Conservation (phyloP, 2,329 filamentous ascomycete genomes). For the Raffaelea ambrosiae region DNA sequence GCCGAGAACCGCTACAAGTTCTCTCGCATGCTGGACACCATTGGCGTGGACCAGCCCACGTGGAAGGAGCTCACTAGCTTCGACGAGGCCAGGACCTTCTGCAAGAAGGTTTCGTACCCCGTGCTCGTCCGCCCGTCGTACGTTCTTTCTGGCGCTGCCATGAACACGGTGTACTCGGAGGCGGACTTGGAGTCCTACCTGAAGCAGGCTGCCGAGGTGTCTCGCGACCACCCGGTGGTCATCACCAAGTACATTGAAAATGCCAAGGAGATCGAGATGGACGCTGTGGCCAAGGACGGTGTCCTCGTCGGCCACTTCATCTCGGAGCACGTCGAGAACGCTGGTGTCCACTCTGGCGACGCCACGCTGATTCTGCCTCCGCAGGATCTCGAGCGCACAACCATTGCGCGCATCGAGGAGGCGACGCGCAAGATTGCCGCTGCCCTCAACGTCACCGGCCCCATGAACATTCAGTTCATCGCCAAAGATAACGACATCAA, state of each 20-base stretch:
- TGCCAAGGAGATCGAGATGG: constrained; percentile 99
- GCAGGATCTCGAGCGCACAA: constrained; percentile 84
- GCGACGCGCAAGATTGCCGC: constrained; percentile 92
- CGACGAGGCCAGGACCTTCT: constrained; percentile 81
- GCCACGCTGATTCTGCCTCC: constrained; percentile 92
- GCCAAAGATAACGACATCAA: constrained; percentile 99
- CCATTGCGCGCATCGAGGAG: constrained; percentile 84
- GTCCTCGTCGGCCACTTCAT: constrained; percentile 92
- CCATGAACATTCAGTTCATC: constrained; percentile 99
- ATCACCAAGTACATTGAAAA: constrained; percentile 99
- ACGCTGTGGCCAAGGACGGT: constrained; percentile 87
- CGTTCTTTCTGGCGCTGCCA: constrained; percentile 91
- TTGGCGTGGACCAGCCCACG: constrained; percentile 88
- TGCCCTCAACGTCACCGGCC: constrained; percentile 90
- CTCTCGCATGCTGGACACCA: constrained; percentile 92
- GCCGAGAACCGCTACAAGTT: constrained; percentile 99
- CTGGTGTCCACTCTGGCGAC: constrained; percentile 96
- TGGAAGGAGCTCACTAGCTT: constrained; percentile 98
- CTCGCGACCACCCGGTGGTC: constrained; percentile 89
- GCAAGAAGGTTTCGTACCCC: constrained; percentile 80
- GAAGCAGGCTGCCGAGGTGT: constrained; percentile 85
- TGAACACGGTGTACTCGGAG: constrained; percentile 98
- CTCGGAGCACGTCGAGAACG: constrained; percentile 97
- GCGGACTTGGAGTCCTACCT: constrained; percentile 85
- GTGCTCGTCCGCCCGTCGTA: constrained; percentile 95